Conservation (phyloP, 257 asterid species). For the Solanum bukasovii region DNA sequence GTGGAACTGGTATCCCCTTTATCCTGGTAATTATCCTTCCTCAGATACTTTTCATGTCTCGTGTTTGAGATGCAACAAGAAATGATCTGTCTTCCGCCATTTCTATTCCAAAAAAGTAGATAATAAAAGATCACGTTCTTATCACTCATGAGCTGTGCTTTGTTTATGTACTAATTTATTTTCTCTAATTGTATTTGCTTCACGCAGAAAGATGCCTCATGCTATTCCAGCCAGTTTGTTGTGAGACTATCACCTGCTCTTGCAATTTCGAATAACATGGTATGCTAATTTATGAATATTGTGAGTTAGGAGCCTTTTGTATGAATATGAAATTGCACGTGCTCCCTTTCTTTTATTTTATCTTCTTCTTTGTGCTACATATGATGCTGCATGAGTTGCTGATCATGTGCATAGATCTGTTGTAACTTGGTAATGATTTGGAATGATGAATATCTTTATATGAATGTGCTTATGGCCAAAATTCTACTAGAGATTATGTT, state of each 20-base stretch:
- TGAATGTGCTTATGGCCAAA: not conserved
- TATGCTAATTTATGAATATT: slow-evolving; percentile 14
- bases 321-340: not conserved
- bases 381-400: not conserved
- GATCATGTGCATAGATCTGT: not conserved
- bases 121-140: not conserved
- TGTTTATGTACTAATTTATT: not conserved
- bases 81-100: not conserved
- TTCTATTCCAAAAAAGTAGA: not conserved
- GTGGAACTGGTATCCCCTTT: slow-evolving; percentile 57
- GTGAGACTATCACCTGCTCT: slow-evolving; percentile 67
- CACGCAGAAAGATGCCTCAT: slow-evolving; percentile 41
- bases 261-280: slow-evolving; percentile 73
- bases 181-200: slow-evolving; percentile 2
- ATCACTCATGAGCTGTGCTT: not conserved
- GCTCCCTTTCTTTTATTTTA: not conserved
- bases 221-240: slow-evolving; percentile 50
- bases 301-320: not conserved
- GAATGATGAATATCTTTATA: not conserved
- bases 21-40: slow-evolving; percentile 27
- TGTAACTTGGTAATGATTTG: not conserved
- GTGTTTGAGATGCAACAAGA: not conserved
- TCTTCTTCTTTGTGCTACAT: not conserved
- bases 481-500: not conserved
- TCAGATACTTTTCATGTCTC: not conserved